Evolutionary conservation across 345 rosid genomes (phyloP), one percentile per base, ranked within the genome.

Genomic region (Ricinus communis): DNA sequence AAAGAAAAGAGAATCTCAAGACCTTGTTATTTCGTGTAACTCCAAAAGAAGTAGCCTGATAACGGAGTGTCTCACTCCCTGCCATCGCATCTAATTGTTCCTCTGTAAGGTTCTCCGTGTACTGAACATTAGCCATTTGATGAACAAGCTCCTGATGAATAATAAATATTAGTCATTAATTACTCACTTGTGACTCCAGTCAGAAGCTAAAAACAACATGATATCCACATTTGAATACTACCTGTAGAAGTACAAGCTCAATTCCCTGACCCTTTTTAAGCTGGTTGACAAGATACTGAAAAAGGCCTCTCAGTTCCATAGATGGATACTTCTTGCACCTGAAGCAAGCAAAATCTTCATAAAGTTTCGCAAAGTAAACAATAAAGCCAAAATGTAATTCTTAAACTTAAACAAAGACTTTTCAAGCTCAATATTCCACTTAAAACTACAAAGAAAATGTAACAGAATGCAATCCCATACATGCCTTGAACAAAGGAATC

Each of bases 31-130:
- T 96, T 67, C 96, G 85, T 65, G 98, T 80, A 76, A 86, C 81
- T 69, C 97, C 97, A 84, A 89, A 91, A 7, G 98, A 93, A 69
- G 99, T 93, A 70, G 95, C 98, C 75, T 90, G 98, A 78, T 86
- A 91, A 25, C 98, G 94, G 50, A 96, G 93, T 45, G 97, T 93
- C 78, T 96, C 99, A 82, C 99, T 87, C 64, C 99, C 99, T 24
- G 99, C 99, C 99, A 93, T 96, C 71, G 99, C 90, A 84, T 93
- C 98, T 85, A 96, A 84, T 82, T 96, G 99, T 69, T 96, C 99
- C 84, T 91, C 98, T 14, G 99, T 96, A 73, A 96, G 84, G 83
- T 96, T 96, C 82, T 96, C 98, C 1, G 93, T 96, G 83, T 91
- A 96, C 74, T 90, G 99, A 63, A 93, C 98, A 83, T 93, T 96